Conservation (phyloP, 2,329 filamentous ascomycete species). For the Aspergillus sp. region DNA sequence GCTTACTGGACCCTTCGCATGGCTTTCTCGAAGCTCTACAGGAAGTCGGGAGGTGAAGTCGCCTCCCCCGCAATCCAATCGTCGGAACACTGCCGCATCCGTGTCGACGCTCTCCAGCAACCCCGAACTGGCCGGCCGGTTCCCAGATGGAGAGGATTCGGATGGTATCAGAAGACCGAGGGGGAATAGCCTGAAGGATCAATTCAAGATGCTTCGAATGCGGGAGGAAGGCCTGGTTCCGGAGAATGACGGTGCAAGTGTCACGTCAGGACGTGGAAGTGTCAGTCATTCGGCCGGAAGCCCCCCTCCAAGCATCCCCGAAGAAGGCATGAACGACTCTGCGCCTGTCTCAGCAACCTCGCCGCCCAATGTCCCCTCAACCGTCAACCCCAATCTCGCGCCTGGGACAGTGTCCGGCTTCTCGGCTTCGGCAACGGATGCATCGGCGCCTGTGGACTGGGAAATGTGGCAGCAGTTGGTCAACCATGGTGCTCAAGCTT, state of each 20-base stretch:
- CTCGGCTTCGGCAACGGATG: slow-evolving; percentile 66
- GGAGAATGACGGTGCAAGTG: slow-evolving; percentile 56
- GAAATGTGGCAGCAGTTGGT: slow-evolving; percentile 96
- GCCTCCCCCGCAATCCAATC: slow-evolving; percentile 48
- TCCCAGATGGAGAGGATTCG: slow-evolving; percentile 65
- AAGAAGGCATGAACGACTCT: slow-evolving; percentile 45
- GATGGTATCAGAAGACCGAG: slow-evolving; percentile 51
- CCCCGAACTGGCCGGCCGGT: slow-evolving; percentile 71
- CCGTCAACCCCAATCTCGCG: slow-evolving; percentile 68
- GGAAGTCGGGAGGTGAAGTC: slow-evolving; percentile 57
- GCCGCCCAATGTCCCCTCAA: slow-evolving; percentile 55
- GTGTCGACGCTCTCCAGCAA: slow-evolving; percentile 77
- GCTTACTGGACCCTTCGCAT: slow-evolving; percentile 83
- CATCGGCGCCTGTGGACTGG: slow-evolving; percentile 81
- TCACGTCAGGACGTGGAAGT: slow-evolving; percentile 43
- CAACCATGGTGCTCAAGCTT: slow-evolving; percentile 86
- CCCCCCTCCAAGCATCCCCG: slow-evolving; percentile 49
- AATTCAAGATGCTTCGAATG: slow-evolving; percentile 75
- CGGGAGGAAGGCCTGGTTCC: slow-evolving; percentile 67
- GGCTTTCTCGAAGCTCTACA: slow-evolving; percentile 69
- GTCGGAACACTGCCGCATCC: slow-evolving; percentile 77
- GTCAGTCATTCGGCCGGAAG: slow-evolving; percentile 46
- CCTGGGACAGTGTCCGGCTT: slow-evolving; percentile 85
- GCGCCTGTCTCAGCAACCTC: slow-evolving; percentile 30
- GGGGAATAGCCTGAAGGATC: slow-evolving; percentile 69